Evolutionary conservation across 1,284 basidiomycete species (phyloP).

Genomic region (Athelia psychrophila): DNA sequence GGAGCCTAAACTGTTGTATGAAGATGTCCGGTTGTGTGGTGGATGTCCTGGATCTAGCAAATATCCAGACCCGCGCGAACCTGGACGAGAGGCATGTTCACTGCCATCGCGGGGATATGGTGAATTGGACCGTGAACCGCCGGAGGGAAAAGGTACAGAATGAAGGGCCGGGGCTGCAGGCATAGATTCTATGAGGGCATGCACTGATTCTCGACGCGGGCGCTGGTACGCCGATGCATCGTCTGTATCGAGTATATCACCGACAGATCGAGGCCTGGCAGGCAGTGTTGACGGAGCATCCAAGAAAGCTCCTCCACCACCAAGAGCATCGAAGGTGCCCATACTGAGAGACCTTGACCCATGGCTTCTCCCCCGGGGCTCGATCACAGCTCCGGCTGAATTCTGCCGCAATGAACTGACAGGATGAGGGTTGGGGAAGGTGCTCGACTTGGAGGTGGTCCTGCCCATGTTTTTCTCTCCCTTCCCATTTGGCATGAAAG

Average conservation of each 20-base stretch:
- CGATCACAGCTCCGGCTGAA: conserved; percentile 29
- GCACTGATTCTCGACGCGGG: conserved; percentile 43
- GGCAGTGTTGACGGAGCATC: conserved; percentile 28
- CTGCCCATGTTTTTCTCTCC: conserved; percentile 43
- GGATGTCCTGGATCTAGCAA: background rate
- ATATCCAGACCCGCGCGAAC: background rate
- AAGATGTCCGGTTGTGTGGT: conserved; percentile 41
- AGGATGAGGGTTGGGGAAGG: conserved; percentile 49
- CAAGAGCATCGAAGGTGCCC: conserved; percentile 55
- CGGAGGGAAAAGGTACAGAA: conserved; percentile 62
- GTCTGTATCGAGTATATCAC: conserved; percentile 51
- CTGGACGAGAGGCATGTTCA: conserved; percentile 21
- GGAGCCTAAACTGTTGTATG: conserved; percentile 46
- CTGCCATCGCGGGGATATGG: conserved; percentile 36
- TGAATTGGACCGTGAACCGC: conserved; percentile 51
- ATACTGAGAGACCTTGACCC: conserved; percentile 56
- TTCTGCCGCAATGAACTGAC: conserved; percentile 30
- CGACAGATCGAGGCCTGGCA: conserved; percentile 45
- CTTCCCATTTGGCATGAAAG: conserved; percentile 68
- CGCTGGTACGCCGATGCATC: conserved; percentile 39
- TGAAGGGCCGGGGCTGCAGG: conserved; percentile 41
- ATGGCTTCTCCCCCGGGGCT: conserved; percentile 28
- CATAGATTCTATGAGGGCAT: conserved; percentile 45
- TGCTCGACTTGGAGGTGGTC: conserved; percentile 44
- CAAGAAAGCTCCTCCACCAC: conserved; percentile 46